phyloP scores from a whole-genome alignment of 2,329 filamentous ascomycete species.

The Xylariomycetidae sp. region DNA sequence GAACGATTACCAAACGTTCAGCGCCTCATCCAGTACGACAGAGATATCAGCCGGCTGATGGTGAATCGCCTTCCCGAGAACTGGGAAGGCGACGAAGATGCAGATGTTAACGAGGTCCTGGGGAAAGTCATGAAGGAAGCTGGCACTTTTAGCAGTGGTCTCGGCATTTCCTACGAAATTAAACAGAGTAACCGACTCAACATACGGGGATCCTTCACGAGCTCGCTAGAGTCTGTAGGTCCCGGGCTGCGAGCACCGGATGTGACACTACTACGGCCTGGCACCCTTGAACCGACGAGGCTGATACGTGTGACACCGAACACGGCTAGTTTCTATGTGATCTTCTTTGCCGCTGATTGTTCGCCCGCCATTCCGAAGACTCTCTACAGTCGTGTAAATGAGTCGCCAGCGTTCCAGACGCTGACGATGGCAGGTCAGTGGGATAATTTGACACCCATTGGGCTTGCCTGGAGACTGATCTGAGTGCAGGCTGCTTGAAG shows the following conservation, averaged over 20 bases:
- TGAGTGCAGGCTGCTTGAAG: constrained; percentile 9
- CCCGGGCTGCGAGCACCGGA: constrained; percentile 41
- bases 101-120: constrained; percentile 40
- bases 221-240: constrained; percentile 13
- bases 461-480: too few species aligned
- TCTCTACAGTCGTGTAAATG: constrained; percentile 4
- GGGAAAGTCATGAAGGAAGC: constrained; percentile 44
- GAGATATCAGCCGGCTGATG: constrained; percentile 30
- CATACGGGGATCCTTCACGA: constrained; percentile 13
- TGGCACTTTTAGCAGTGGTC: constrained; percentile 21
- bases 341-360: constrained; percentile 28
- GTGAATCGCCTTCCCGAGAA: constrained; percentile 32
- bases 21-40: constrained; percentile 36
- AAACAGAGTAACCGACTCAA: constrained; percentile 39
- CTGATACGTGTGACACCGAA: constrained; percentile 40
- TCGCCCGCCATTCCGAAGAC: constrained; percentile 2
- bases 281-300: constrained; percentile 35
- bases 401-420: constrained; percentile 7
- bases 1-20: constrained; percentile 41
- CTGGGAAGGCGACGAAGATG: constrained; percentile 33
- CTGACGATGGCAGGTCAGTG: too few species aligned
- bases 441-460: too few species aligned
- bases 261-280: constrained; percentile 37
- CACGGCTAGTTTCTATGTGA: constrained; percentile 32
- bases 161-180: constrained; percentile 48